Evolutionary conservation across 768 basidiomycete genomes (phyloP), one percentile per base, ranked within the genome.

Genomic region (Rhodotorula diobovata): DNA sequence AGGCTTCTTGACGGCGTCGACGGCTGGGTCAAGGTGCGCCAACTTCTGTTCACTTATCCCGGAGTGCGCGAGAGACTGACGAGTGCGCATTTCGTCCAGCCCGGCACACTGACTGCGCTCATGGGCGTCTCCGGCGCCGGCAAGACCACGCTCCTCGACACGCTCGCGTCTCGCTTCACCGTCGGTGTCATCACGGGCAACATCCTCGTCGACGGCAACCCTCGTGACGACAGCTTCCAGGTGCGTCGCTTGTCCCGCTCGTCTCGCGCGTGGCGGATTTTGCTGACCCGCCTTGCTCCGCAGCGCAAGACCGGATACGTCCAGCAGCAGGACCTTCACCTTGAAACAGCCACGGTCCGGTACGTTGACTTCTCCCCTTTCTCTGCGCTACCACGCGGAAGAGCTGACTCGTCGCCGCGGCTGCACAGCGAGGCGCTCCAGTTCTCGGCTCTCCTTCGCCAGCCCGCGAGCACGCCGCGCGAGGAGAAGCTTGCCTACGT

Each of bases 51-150:
- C 78, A 79, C n/a, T 68, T 76, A 54, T 71, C 60, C 2, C 56
- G 69, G 34, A 58, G 2, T 21, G 15, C 41, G 5, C 39, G 39
- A 1, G 34, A 21, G 4, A 7, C 10, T 18, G 12, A 18, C 15
- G 16, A n/a, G n/a, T n/a, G 9, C 55, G 5, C 1, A 6, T 3
- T 2, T 43, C 82, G 81, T 25, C 82, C 82, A 56, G 76, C 77
- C 28, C 72, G 61, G 83, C 16, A 82, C 81, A 12, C 39, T 53
- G 21, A 63, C 51, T 7, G 83, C 83, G 0, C 79, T 84, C 18
- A 83, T 84, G 82, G 83, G 83, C 63, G 83, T 81, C 32, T 81
- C 80, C 16, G 83, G 83, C 69, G 82, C 83, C 30, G 83, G 82
- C 41, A 83, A 82, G 68, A 81, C 81, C 25, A 81, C 80, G 0